A percentile compares a stretch with the other conserved stretches of the same genome.
These are phyloP conservation scores for Pichia cactophila DNA, from an alignment of 1,139 yeast genomes.

Conservation along the genomic window DNA sequence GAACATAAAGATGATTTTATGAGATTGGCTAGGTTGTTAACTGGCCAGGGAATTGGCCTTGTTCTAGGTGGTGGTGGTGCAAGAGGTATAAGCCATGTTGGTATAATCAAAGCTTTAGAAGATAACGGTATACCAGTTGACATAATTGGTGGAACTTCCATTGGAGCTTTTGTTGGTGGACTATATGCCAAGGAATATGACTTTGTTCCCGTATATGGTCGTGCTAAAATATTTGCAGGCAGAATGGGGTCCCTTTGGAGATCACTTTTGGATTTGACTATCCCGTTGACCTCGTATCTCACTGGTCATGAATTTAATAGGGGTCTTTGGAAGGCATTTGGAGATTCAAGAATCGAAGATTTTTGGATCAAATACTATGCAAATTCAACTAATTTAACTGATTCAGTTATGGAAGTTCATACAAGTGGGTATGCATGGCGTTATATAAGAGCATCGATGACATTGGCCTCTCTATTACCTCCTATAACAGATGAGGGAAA, in stretches of 20 bases:
- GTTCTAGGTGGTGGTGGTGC: conserved; percentile 99
- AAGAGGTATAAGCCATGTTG: conserved; percentile 87
- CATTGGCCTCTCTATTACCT: conserved; percentile 88
- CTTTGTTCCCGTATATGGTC: conserved; percentile 81
- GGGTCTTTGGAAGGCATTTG: conserved; percentile 94
- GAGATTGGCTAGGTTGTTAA: conserved; percentile 78
- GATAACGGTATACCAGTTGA: conserved; percentile 92
- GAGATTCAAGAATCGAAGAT: conserved; percentile 88
- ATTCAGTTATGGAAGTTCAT: conserved; percentile 92
- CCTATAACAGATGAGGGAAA: conserved; percentile 84
- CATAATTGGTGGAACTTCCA: conserved; percentile 91
- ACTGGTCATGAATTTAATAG: conserved; percentile 97
- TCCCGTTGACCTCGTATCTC: conserved; percentile 89
- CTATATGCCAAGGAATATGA: conserved; percentile 89
- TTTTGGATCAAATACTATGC: conserved; percentile 88
- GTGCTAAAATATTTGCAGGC: conserved; percentile 80
- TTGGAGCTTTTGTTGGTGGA: conserved; percentile 94
- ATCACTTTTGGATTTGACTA: conserved; percentile 72
- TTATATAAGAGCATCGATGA: conserved; percentile 92
- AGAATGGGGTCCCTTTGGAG: conserved; percentile 86
- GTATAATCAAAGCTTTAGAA: conserved; percentile 88
- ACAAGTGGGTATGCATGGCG: conserved; percentile 93
- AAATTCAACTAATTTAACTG: conserved; percentile 93
- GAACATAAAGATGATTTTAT: conserved; percentile 81
- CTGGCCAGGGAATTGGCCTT: conserved; percentile 90